Evolutionary conservation across 2,329 filamentous ascomycete species (phyloP), one percentile per base, ranked within the genome.

Genomic region (Metarhizium anisopliae): DNA sequence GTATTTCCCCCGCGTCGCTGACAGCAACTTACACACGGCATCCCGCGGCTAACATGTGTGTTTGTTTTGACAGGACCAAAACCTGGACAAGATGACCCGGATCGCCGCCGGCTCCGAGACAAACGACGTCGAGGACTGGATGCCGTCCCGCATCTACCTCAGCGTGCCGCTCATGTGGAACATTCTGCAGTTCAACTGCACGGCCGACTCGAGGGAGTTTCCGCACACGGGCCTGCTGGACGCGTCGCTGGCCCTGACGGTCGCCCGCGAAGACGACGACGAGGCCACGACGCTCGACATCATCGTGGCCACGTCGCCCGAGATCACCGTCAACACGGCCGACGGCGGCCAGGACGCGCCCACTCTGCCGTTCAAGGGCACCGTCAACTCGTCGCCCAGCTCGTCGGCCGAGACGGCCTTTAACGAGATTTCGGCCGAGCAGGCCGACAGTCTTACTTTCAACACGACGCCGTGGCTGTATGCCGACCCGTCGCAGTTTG

Each of bases 91-190:
- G 50, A 77, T 79, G 70, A 76, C 74, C 0, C 69, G 70, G 0
- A 77, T 79, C 18, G 77, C 77, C 2, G 73, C 75, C 3, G 76
- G 76, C 2, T 72, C 75, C 0, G 75, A 78, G 7, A 73, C 65
- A 7, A 70, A 77, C 56, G 75, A 78, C 38, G 70, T 72, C 14
- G 74, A 78, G 56, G 75, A 78, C 59, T 79, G 77, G 77, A 74
- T 77, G 66, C 77, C 77, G 0, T 77, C 75, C 25, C 75, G 76
- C 51, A 79, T 79, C 50, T 74, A 78, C 59, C 75, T 80, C 40
- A 79, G 75, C 57, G 74, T 79, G 1, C 74, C 75, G 1, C 61
- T 80, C 4, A 79, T 79, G 77, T 79, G 77, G 77, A 74, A 77
- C 42, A 74, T 79, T 10, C 63, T 80, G 4, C 75, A 78, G 54